Percentiles rank a stretch among this genome's conserved stretches.
Evolutionary conservation across 2,329 filamentous ascomycete genomes (phyloP).

Genomic region (Ophiocordyceps camponoti-floridani): DNA sequence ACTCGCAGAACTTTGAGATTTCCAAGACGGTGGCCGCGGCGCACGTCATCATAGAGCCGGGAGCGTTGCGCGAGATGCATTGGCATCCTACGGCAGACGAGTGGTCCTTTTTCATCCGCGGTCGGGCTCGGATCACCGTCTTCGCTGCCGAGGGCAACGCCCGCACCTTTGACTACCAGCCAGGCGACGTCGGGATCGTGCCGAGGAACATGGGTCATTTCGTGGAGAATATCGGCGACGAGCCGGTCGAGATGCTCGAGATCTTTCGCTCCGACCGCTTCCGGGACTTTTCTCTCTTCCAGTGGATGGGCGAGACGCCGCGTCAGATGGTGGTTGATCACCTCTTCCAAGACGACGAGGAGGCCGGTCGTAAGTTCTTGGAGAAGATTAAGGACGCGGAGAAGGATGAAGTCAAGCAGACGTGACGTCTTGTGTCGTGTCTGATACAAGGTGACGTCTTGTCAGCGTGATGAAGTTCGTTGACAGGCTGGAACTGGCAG

Average conservation of each 20-base stretch:
- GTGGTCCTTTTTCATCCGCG: conserved; percentile 64
- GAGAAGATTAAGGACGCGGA: conserved; percentile 41
- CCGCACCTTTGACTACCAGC: conserved; percentile 57
- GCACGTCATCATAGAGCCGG: conserved; percentile 51
- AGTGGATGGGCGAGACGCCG: conserved; percentile 60
- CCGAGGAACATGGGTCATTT: conserved; percentile 66
- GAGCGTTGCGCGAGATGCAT: conserved; percentile 62
- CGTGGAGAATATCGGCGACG: conserved; percentile 65
- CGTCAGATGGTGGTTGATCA: conserved; percentile 47
- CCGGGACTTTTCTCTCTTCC: conserved; percentile 54
- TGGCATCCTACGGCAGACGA: conserved; percentile 69
- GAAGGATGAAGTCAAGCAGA: conserved; percentile 29
- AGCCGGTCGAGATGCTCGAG: conserved; percentile 59
- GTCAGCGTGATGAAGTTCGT: too few relatives aligned
- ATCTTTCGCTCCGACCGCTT: conserved; percentile 57
- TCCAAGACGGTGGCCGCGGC: conserved; percentile 58
- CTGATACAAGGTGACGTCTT: too few relatives aligned
- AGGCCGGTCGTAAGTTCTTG: conserved; percentile 44
- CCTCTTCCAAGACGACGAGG: conserved; percentile 42
- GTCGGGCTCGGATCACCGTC: conserved; percentile 55
- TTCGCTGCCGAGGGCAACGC: conserved; percentile 53
- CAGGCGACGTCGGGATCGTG: conserved; percentile 63
- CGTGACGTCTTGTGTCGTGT: not conserved
- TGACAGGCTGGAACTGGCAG: too few relatives aligned
- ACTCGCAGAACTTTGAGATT: conserved; percentile 59